Base-by-base conservation (phyloP, 768 basidiomycete genomes). In the Cystofilobasidium ferigula region DNA sequence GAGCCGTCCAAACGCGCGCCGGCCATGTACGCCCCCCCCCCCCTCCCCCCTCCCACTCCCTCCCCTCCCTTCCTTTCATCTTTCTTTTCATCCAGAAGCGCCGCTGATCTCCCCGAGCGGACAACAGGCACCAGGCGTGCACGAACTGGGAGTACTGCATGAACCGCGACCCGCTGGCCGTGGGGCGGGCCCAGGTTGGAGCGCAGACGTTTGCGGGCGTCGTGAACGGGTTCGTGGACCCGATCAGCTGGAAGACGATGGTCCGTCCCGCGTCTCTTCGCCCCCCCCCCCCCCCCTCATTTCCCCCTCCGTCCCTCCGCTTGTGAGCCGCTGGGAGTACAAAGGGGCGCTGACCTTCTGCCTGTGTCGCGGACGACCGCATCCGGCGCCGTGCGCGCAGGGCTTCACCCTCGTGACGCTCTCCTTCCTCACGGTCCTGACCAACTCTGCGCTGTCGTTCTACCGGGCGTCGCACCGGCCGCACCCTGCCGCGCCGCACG, bases 121-220 rank as follows among this genome's bases (percentile, higher is more conserved):
- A n/a, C n/a, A n/a, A n/a, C 61, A 77, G 76, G 76, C 81, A 84
- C 54, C 82, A 83, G 47, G 86, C 87, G 74, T 99, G 94, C 76
- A 82, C 82, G 56, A 82, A 82, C 68, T 98, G 94, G 94, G 88
- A 94, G 73, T 82, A 83, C 7, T 97, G 92, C 74, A 94, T 95
- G 93, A 86, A 87, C 77, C 85, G 89, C 67, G 93, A 97, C 79
- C 90, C 93, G 62, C 84, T 85, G 24, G 85, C 86, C 45, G 83
- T 93, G 47, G 90, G 90, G 1, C 87, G 90, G 65, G 89, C 91
- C 67, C 85, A 83, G 71, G 86, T 99, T 70, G 85, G 88, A 51
- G 92, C 93, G 64, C 91, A 97, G 80, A 84, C 95, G 64, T 86
- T 98, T 76, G 94, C 90, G 61, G 93, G 95, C 73, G 87, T 97